Evolutionary conservation across 208 protist genomes (phyloP), one percentile per base, ranked within the genome.

Genomic region (Polymyxa betae): DNA sequence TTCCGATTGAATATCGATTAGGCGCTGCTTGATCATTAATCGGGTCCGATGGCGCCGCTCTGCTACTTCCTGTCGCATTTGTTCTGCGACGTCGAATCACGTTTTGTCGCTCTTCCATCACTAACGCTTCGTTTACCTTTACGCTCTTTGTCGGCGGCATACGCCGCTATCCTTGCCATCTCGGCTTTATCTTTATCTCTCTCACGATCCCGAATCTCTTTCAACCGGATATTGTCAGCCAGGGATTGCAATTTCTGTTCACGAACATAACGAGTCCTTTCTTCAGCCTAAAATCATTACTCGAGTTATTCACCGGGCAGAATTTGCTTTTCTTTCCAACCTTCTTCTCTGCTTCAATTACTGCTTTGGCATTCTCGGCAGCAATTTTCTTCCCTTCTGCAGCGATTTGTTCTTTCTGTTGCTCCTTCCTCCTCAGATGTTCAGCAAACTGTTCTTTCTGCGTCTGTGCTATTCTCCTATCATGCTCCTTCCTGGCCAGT

Each of bases 141-240:
- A 5, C 5, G 5, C 72, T 35, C 16, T n/a, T 82, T 82, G 35
- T 82, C 72, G 5, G 5, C 72, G 40, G 72, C 72, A 43, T 82
- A 82, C 72, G 72, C 72, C 72, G n/a, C 40, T 20, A 82, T 82
- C 72, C 40, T 82, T 5, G 72, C n/a, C 72, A 82, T 5, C 72
- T 82, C 72, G 16, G 5, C 72, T 35, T 82, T 43, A 45, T 20
- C 72, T n/a, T 82, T 82, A n/a, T 43, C 35, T 45, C n/a, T 35
- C 40, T 82, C 72, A 5, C 40, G 35, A 43, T 82, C 72, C 12
- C 72, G 5, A 16, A 82, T 82, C 72, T 35, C 72, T 35, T 43
- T 35, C n/a, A 82, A n/a, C 5, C n/a, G 5, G 72, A 82, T 45
- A 43, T 82, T 82, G 5, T 82, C 72, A 82, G 35, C 72, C 12